Base-by-base conservation (phyloP, 1,284 basidiomycete species). In the Tetrapyrgos nigripes region DNA sequence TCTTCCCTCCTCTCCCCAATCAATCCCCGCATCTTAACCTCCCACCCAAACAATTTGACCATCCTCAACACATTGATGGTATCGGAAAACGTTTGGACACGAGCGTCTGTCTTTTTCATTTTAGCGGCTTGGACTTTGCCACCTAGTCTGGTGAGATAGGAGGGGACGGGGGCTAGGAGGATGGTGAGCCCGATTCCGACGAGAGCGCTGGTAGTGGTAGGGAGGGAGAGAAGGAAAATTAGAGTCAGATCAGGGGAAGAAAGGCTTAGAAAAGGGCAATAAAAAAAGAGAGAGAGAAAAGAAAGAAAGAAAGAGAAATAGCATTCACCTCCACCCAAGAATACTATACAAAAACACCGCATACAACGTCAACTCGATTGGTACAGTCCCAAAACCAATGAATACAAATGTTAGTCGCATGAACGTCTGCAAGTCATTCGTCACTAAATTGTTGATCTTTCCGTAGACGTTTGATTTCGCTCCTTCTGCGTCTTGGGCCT, bases 1-100 rank as follows among this genome's bases (percentile, higher is more conserved):
- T 45, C 24, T 19, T 27, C 43, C 17, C 52, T 45, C 27, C 31
- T 54, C 23, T 40, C 37, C 4, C 37, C 17, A 17, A 40, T 40
- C 17, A 40, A 40, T 9, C 4, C 14, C 5, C 37, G 13, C 17
- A 40, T 40, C 17, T 17, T 40, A 8, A 4, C 6, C 17, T 87
- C 86, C 87, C 87, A 88, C 4, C 83, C 88, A 63, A 91, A 91
- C 65, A 90, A 80, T 72, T 91, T 90, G 70, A 87, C 75, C 79
- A 87, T 87, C 24, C 86, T 77, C 14, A 83, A 63, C 8, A 82
- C 73, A 17, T 40, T 40, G 37, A 40, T 17, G 8, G 17, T 77
- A 69, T 86, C 84, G 4, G 83, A 82, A 59, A 85, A 75, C 3
- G 73, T 70, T 61, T 84, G 82, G 17, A 86, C 78, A 33, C 84